These are phyloP conservation scores for Lactifluus hygrophoroides DNA, from an alignment of 768 basidiomycete species.

Conservation along the genomic window DNA sequence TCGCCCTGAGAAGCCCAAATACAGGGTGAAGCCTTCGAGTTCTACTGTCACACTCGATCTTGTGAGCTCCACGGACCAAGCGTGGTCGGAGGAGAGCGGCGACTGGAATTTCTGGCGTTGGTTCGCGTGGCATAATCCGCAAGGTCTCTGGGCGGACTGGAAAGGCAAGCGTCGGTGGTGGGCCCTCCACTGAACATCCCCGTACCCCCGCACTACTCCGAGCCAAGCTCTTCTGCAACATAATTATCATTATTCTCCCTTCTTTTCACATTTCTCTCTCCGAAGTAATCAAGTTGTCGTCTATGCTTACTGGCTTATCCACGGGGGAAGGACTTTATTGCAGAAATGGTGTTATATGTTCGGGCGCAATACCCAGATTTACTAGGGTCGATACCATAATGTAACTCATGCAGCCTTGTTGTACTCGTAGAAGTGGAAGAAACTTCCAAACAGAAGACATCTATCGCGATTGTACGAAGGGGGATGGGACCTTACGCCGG, in stretches of 20 bases:
- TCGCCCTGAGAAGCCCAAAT: slow-evolving; percentile 19
- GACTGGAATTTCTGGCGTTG: slow-evolving; percentile 17
- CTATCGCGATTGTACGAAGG: slow-evolving; percentile 3
- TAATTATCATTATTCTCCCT: slow-evolving; percentile 12
- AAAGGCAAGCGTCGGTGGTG: slow-evolving; percentile 15
- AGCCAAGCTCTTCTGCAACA: background rate
- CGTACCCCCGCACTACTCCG: background rate
- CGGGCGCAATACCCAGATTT: background rate
- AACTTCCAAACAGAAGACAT: slow-evolving; percentile 10
- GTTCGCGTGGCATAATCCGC: slow-evolving; percentile 21
- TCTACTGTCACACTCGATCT: slow-evolving; percentile 11
- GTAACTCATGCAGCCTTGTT: slow-evolving; percentile 3
- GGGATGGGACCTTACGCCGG: slow-evolving; percentile 12
- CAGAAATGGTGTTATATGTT: background rate
- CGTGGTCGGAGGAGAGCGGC: background rate
- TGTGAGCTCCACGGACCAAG: slow-evolving; percentile 13
- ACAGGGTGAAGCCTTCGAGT: slow-evolving; percentile 4
- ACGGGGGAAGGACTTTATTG: background rate
- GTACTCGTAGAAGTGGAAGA: slow-evolving; percentile 8
- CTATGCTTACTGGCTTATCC: background rate
- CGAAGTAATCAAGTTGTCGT: background rate
- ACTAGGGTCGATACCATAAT: background rate
- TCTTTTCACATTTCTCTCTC: background rate
- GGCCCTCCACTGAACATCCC: slow-evolving; percentile 2
- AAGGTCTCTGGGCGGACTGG: slow-evolving; percentile 20